Evolutionary conservation across 305 asterid genomes (phyloP).

Genomic region (Solanum hybrid): DNA sequence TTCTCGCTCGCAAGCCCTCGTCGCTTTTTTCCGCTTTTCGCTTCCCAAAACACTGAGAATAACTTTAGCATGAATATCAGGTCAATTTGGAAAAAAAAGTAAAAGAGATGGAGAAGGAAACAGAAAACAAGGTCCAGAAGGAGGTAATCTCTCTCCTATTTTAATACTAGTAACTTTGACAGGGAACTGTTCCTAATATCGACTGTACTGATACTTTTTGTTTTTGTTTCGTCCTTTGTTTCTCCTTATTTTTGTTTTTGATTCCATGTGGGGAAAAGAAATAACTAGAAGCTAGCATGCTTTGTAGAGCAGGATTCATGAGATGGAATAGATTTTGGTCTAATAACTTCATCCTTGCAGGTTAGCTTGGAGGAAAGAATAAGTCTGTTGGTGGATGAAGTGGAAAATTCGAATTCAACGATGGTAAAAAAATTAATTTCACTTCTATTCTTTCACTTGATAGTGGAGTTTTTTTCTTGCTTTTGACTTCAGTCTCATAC

Average conservation of each 20-base stretch:
- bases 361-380: conserved; percentile 37
- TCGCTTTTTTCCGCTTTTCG: no score
- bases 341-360: conserved; percentile 25
- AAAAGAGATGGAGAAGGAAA: conserved; percentile 40
- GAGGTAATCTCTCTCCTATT: conserved; percentile 27
- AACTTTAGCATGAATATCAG: conserved; percentile 11
- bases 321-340: neutral
- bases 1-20: no score
- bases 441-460: neutral
- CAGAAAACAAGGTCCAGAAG: conserved; percentile 44
- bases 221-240: neutral
- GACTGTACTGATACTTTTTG: neutral
- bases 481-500: neutral
- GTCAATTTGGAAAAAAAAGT: conserved; percentile 36
- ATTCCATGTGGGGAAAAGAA: neutral
- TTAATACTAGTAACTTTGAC: neutral
- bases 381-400: conserved; percentile 33
- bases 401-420: conserved; percentile 29
- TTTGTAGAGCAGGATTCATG: neutral
- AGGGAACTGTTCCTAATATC: neutral
- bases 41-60: neutral
- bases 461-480: neutral
- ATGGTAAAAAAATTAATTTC: conserved; percentile 24
- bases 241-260: neutral
- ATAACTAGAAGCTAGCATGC: neutral